Conservation (phyloP, 2,329 filamentous ascomycete species). For the Capronia epimyces region DNA sequence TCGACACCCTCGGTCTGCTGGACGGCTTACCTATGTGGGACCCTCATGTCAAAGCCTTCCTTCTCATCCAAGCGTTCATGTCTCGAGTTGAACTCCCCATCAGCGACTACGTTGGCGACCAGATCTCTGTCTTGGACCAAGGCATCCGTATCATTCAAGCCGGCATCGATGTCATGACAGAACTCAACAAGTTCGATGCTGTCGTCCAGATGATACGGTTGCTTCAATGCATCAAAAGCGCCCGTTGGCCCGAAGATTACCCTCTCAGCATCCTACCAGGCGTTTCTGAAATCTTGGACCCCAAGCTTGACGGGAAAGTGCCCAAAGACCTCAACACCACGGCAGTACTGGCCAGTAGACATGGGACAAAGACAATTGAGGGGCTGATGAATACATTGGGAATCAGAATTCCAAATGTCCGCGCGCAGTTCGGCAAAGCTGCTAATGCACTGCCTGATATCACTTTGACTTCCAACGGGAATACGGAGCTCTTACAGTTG, state of each 20-base stretch:
- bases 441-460: constrained; percentile 35
- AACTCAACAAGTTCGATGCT: constrained; percentile 70
- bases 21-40: constrained; percentile 87
- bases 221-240: constrained; percentile 87
- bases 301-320: constrained; percentile 22
- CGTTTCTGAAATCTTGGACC: constrained; percentile 42
- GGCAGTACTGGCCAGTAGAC: constrained; percentile 24
- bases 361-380: constrained; percentile 25
- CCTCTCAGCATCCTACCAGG: constrained; percentile 75
- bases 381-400: constrained; percentile 29
- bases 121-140: constrained; percentile 82
- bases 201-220: constrained; percentile 76
- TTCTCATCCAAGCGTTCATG: constrained; percentile 92
- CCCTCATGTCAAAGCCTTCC: constrained; percentile 92
- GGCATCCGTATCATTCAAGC: constrained; percentile 96
- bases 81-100: constrained; percentile 88
- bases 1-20: constrained; percentile 35
- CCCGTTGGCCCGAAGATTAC: constrained; percentile 80
- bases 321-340: constrained; percentile 26
- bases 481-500: constrained; percentile 28
- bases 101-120: constrained; percentile 93
- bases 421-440: constrained; percentile 47
- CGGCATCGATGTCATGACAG: constrained; percentile 85
- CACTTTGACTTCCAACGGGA: constrained; percentile 14
- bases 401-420: constrained; percentile 19